Percentiles rank a stretch among this genome's conserved stretches.
These are phyloP conservation scores for Thalassiosira hispida DNA, from an alignment of 352 stramenopile genomes.

Conservation along the genomic window DNA sequence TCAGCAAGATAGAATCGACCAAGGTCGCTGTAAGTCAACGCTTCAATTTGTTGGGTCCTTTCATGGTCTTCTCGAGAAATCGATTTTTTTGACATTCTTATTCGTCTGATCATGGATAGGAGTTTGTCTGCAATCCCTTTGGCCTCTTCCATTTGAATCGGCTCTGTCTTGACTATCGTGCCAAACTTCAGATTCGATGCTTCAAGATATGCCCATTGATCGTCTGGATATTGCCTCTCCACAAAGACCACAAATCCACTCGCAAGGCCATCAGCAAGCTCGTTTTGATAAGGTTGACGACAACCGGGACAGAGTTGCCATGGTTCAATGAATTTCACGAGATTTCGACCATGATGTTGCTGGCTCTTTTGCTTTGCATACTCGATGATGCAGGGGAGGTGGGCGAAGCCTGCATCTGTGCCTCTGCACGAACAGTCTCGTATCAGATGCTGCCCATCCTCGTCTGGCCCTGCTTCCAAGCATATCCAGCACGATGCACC, in stretches of 20 bases:
- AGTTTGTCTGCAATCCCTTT: background rate
- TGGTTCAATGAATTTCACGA: background rate
- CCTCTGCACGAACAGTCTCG: background rate
- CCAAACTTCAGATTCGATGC: too few species aligned
- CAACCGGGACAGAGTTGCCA: constrained; percentile 3
- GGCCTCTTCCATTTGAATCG: too few species aligned
- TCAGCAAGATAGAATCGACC: background rate
- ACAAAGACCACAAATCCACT: constrained; percentile 12
- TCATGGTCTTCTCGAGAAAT: too few species aligned
- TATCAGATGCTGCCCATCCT: background rate
- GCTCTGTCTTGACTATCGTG: too few species aligned
- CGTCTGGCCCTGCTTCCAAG: background rate
- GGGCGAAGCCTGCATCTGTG: background rate
- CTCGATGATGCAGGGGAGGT: constrained; percentile 12
- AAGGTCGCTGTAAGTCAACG: constrained; percentile 4
- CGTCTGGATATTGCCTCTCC: background rate
- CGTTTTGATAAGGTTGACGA: constrained; percentile 4
- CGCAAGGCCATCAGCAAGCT: constrained; percentile 1
- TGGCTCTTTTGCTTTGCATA: constrained; percentile 6
- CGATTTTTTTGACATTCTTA: background rate
- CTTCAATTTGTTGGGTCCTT: constrained; percentile 16
- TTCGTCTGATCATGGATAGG: constrained; percentile 1
- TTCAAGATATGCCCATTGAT: too few species aligned
- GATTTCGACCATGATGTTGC: background rate
- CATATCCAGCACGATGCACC: background rate